Base-by-base conservation (phyloP, 371 early-diverging fungal genomes). In the Mucor piriformis region DNA sequence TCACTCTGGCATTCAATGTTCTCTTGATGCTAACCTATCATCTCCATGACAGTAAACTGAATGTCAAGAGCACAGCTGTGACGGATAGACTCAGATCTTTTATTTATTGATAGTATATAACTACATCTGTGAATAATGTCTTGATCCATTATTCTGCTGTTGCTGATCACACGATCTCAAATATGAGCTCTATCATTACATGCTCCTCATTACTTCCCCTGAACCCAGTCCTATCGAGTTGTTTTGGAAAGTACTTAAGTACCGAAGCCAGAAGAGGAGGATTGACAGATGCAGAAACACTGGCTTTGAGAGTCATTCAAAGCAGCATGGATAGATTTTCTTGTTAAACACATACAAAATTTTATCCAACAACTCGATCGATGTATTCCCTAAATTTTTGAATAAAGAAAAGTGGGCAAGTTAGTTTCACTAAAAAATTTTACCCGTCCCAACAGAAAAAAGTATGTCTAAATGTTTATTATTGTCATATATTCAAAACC, bases 81-180 rank as follows among this genome's bases (percentile, higher is more conserved):
- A 54, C n/a, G 54, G 44, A 54, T 44, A 54, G 54, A 54, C 43
- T 18, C 43, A 27, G 43, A 43, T 27, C 54, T 43, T 54, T 54
- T 54, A 29, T 54, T 27, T 54, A 29, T 54, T 42, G 42, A 54
- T 2, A 54, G 16, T 15, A 42, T 23, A 54, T 54, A 53, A 42
- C 53, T 53, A 53, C 16, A 25, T 25, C 42, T 53, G 42, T 53
- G 53, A 42, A 42, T 53, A 53, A 42, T 53, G 53, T 15, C 27
- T 38, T 24, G 42, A 42, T 53, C 40, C 27, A 53, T 38, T 38
- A 15, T 53, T 27, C 53, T 53, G 53, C 6, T 53, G 38, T 53
- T 53, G 50, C 18, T 50, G 29, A 50, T 16, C 33, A 50, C 50
- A 33, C 50, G 5, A 33, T 33, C 33, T 50, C 18, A n/a, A 50